Conservation (phyloP, 345 rosid species). For the Fremontodendron californicum region DNA sequence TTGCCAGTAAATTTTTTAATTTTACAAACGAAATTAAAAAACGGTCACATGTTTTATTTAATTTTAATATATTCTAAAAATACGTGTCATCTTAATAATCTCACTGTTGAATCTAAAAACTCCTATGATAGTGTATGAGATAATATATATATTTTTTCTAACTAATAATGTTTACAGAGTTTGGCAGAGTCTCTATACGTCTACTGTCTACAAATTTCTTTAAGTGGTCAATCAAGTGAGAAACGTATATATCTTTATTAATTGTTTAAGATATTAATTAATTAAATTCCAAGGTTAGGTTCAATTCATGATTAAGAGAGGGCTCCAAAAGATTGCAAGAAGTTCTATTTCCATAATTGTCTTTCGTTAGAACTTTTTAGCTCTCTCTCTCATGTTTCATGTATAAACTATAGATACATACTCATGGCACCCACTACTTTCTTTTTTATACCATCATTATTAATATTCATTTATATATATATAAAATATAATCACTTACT, state of each 20-base stretch:
- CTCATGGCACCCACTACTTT: conserved; percentile 19
- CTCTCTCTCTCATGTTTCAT: not conserved
- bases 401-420: not conserved
- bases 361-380: conserved; percentile 10
- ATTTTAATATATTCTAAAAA: too few relatives aligned
- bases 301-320: conserved; percentile 39
- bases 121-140: too few relatives aligned
- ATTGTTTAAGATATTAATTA: not conserved
- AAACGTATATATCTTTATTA: not conserved
- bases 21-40: too few relatives aligned
- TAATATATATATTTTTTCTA: too few relatives aligned
- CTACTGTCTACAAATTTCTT: not conserved
- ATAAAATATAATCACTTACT: not conserved
- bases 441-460: not conserved
- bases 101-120: too few relatives aligned
- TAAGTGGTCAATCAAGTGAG: conserved; percentile 20
- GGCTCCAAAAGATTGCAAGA: conserved; percentile 31
- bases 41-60: too few relatives aligned
- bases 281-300: conserved; percentile 25
- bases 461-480: not conserved
- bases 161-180: not conserved
- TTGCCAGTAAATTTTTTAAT: too few relatives aligned
- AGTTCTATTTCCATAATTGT: conserved; percentile 13
- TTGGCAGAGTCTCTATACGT: conserved; percentile 1
- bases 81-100: too few relatives aligned